These are phyloP conservation scores for Xylaria sp. DNA, from an alignment of 2,329 filamentous ascomycete genomes.

Conservation along the genomic window DNA sequence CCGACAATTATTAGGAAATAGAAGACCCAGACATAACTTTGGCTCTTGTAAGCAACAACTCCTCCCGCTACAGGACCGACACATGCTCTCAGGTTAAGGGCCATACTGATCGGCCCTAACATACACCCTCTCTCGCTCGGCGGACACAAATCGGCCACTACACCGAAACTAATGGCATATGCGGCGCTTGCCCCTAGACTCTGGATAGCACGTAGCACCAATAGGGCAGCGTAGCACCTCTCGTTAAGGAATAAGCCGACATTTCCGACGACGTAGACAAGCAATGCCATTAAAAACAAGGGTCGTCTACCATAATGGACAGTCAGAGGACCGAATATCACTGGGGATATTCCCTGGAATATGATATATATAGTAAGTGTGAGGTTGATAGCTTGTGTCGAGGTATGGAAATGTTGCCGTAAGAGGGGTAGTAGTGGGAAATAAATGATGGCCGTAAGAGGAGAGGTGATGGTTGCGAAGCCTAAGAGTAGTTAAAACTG, in stretches of 20 bases:
- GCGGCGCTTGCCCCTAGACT: constrained; percentile 30
- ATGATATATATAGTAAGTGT: constrained; percentile 23
- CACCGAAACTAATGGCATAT: constrained; percentile 1
- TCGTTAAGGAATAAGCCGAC: constrained; percentile 54
- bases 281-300: neutral
- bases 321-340: constrained; percentile 1
- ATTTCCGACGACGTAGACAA: constrained; percentile 60
- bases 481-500: too few relatives aligned
- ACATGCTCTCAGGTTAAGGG: constrained; percentile 11
- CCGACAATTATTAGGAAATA: constrained; percentile 13
- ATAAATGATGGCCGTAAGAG: constrained; percentile 22
- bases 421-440: constrained; percentile 12
- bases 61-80: constrained; percentile 21
- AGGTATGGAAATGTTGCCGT: constrained; percentile 5
- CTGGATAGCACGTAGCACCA: constrained; percentile 35
- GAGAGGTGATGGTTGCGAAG: too few relatives aligned
- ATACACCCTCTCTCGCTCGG: constrained; percentile 16
- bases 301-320: neutral
- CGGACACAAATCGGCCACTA: constrained; percentile 15
- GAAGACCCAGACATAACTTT: constrained; percentile 4
- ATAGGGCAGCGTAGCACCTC: constrained; percentile 29
- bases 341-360: constrained; percentile 10
- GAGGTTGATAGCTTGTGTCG: constrained; percentile 18
- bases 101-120: constrained; percentile 12
- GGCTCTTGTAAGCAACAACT: neutral